Evolutionary conservation across 177 flowering plant genomes (phyloP).

Genomic region (Tripterygium wilfordii): DNA sequence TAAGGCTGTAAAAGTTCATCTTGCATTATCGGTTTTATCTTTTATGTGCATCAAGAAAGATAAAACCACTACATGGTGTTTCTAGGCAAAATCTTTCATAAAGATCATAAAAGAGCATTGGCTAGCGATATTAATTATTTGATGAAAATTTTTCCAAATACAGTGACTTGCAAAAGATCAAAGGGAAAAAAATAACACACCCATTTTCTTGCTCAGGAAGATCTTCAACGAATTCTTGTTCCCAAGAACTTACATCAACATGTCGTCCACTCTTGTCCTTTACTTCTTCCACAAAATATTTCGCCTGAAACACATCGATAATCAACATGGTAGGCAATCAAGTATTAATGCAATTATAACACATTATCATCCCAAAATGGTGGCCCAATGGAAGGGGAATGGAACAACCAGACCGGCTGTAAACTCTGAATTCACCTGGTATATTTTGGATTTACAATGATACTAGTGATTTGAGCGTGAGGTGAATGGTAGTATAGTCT

Average conservation of each 20-base stretch:
- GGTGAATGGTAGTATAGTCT: no score
- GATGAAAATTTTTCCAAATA: neutral
- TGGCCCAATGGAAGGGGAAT: no score
- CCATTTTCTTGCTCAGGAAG: slow-evolving; percentile 87
- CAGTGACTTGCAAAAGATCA: neutral
- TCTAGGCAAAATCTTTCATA: no score
- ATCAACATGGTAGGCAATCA: neutral
- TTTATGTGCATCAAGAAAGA: no score
- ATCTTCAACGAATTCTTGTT: slow-evolving; percentile 62
- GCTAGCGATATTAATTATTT: neutral
- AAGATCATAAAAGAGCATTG: no score
- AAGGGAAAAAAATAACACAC: slow-evolving; percentile 26
- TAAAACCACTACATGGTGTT: no score
- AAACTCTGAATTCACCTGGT: no score
- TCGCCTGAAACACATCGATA: slow-evolving; percentile 42
- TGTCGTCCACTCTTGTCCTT: slow-evolving; percentile 79
- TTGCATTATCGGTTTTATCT: no score
- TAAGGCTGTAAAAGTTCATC: no score
- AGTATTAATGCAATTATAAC: no score
- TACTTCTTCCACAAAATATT: slow-evolving; percentile 76
- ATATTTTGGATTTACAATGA: neutral
- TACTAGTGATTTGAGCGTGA: no score
- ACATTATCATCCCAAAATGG: neutral
- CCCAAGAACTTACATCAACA: slow-evolving; percentile 73
- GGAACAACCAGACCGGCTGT: no score